Base-by-base conservation (phyloP, 208 protist genomes). In the Acanthamoeba castellanii region DNA sequence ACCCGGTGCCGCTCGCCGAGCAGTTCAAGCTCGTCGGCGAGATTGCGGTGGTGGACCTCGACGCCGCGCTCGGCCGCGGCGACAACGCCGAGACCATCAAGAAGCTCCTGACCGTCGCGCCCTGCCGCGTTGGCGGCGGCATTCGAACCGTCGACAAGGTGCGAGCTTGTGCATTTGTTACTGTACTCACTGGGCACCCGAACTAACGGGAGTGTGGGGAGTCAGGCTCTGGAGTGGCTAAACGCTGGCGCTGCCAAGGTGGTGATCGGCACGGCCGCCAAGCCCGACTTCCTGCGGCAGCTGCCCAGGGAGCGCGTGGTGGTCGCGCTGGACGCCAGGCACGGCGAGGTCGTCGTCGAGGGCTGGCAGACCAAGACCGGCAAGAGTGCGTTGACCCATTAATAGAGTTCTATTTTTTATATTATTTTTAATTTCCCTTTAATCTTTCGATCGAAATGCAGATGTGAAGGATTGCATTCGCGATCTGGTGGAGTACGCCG, bases 291-390 rank as follows among this genome's bases (percentile, higher is more conserved):
- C 70, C 47, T 95, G 47, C 47, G 47, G n/a, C 76, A 94, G 72
- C 90, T 95, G 16, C 94, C 94, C 8, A 68, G 87, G 87, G 94
- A 95, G 27, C 91, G 94, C 50, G 90, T 95, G 3, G 89, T 95
- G 14, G 76, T 94, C 47, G 76, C 94, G 20, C 42, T 95, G 30
- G 85, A 95, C 45, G 94, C 85, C 47, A 85, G 84, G 25, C 76
- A 92, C 50, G 94, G 94, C 66, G 94, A 95, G 45, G 94, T 95
- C 57, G 94, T 95, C 11, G 94, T 95, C n/a, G 91, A 95, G 50
- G 94, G 94, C 30, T 95, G 94, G 94, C 47, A 82, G 27, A 95
- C 94, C 55, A 95, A 95, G 88, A 95, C 94, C 27, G 94, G 94
- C 52, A 89, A 78, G 52, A 93, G 88, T 93, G 52, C 88, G 70